Conservation (phyloP, 2,329 filamentous ascomycete species). For the Colletotrichum godetiae region DNA sequence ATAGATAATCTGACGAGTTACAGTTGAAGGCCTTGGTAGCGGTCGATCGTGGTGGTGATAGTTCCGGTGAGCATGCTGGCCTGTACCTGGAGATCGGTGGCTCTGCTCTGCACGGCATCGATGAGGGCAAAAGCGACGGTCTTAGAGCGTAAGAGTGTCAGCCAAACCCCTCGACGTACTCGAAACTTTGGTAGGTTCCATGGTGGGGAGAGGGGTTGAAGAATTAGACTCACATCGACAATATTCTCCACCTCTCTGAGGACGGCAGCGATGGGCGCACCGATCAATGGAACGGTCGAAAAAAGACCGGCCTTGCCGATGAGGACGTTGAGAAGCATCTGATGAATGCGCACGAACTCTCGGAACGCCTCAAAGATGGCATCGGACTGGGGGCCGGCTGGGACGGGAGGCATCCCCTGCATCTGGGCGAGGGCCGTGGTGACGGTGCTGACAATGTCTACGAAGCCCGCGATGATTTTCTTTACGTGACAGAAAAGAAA, state of each 20-base stretch:
- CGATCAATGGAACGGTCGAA: conserved; percentile 41
- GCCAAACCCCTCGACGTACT: background rate
- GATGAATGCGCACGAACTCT: conserved; percentile 45
- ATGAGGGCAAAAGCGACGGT: conserved; percentile 38
- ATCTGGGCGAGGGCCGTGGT: conserved; percentile 36
- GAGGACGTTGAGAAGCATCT: conserved; percentile 46
- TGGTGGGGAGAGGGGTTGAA: background rate
- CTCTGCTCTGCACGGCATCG: conserved; percentile 41
- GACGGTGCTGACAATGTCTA: conserved; percentile 42
- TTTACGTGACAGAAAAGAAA: conserved; percentile 2
- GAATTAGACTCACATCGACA: conserved; percentile 40
- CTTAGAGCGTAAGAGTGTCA: background rate
- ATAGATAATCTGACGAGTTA: accelerated
- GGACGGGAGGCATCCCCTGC: conserved; percentile 31
- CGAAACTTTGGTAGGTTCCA: too few species aligned
- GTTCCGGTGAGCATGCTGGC: background rate
- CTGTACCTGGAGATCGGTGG: background rate
- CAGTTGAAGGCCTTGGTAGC: background rate
- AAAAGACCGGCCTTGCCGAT: conserved; percentile 48
- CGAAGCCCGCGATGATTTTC: conserved; percentile 44
- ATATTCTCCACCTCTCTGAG: conserved; percentile 41
- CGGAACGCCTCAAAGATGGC: conserved; percentile 43
- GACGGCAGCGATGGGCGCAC: conserved; percentile 40
- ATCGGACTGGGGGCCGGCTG: conserved; percentile 30
- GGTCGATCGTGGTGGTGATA: background rate